Evolutionary conservation across 2,329 filamentous ascomycete genomes (phyloP), one percentile per base, ranked within the genome.

Genomic region (Trichoderma sp.): DNA sequence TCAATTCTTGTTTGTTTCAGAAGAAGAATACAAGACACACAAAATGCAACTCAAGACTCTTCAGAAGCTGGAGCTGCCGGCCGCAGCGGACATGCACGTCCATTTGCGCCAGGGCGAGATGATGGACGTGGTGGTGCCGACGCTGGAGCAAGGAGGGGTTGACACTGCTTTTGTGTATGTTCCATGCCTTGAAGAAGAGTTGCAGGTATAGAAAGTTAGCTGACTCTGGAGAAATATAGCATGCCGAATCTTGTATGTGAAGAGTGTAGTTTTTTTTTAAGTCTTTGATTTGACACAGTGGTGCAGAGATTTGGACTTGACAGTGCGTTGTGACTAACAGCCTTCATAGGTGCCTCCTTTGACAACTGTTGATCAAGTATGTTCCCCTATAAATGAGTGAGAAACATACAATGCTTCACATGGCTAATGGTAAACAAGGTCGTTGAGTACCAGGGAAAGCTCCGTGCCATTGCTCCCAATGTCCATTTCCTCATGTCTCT

Each of bases 401-500:
- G 27, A 6, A 21, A 27, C 11, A 29, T n/a, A 1, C 27, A 16
- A 10, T 33, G 5, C 5, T 33, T n/a, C 24, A 52, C 21, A n/a
- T 52, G 14, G 29, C 53, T 67, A 52, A 67, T 52, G 11, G 13
- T 37, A 49, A 55, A 16, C 58, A 83, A 88, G 77, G 91, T 89
- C 10, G 81, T 93, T 29, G 87, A 88, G 53, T 94, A 94, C 80
- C 86, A 89, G 77, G 78, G 83, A 31, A 83, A 85, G 57, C 83
- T 94, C 19, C 82, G 86, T 73, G 83, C 85, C 55, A 81, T 91
- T 71, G 87, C 89, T 62, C 84, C 87, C 2, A 83, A 85, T 63
- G 87, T 93, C 70, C 86, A 86, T 70, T 93, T 88, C 75, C 85
- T 94, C 70, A 93, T 94, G 91, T 91, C 91, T 1, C 84, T 94